Evolutionary conservation across 257 asterid genomes (phyloP), one percentile per base, ranked within the genome.

Genomic region (Primulina eburnea): DNA sequence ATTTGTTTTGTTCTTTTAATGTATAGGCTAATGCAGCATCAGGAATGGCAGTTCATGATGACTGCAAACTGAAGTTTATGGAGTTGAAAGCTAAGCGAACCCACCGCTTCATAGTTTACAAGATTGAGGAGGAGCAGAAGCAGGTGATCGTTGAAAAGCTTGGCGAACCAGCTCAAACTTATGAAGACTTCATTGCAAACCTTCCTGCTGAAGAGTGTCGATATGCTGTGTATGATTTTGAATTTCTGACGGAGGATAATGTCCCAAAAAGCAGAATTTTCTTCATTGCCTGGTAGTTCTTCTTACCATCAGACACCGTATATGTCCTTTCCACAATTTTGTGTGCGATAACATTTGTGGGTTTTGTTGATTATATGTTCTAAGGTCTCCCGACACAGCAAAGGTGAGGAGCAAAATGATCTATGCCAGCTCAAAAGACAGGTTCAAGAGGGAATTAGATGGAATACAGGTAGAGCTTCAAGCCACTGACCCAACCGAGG

Each of bases 341-440:
- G 5, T 43, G 16, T 40, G 21, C 7, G 24, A 33, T 28, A 55
- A 30, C 43, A 35, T 62, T 18, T 18, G 30, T 38, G 16, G 52
- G 37, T 62, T 24, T 56, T 28, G 16, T n/a, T 7, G 12, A 12
- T 68, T 69, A 12, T 64, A 4, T 65, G 43, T 72, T 59, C n/a
- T n/a, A 71, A 83, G 87, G 87, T 82, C 70, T 59, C 82, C 87
- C 0, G 87, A 82, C 74, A 77, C 82, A 52, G 82, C 87, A 34
- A 82, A 64, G 72, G 84, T 82, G 63, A 79, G 87, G 78, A 80
- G 75, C 84, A 82, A 82, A 68, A 82, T 82, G 87, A 82, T 82
- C 52, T 82, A 82, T 29, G 87, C 85, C 5, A 80, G 85, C 80
- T 83, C 83, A 0, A 80, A 82, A 79, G 85, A 80, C 75, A 80